Evolutionary conservation across 208 protist species (phyloP).

Genomic region (Trypanosoma lewisi): DNA sequence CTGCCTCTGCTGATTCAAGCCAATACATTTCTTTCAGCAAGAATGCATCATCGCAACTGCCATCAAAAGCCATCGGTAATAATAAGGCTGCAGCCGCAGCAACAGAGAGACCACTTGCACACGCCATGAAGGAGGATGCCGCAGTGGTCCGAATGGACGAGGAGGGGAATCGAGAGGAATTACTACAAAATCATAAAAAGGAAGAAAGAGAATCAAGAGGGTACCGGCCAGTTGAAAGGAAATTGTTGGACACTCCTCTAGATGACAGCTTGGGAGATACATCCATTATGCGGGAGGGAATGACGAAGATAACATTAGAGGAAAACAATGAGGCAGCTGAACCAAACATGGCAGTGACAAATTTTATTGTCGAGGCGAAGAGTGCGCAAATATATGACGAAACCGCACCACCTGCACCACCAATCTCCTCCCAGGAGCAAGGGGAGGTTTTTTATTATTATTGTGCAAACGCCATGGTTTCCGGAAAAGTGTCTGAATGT

Average conservation of each 20-base stretch:
- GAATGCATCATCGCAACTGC: too few species aligned
- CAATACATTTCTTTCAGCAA: neutral
- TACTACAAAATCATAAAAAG: neutral
- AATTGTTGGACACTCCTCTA: neutral
- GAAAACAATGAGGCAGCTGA: neutral
- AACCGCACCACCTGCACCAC: conserved; percentile 5
- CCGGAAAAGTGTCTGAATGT: conserved; percentile 12
- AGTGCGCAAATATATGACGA: neutral
- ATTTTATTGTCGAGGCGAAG: neutral
- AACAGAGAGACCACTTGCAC: too few species aligned
- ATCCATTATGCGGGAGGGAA: neutral
- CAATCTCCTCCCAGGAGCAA: conserved; percentile 23
- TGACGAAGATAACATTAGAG: neutral
- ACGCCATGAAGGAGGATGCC: too few species aligned
- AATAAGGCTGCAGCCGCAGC: too few species aligned
- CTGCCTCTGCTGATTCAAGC: neutral
- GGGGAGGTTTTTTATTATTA: conserved; percentile 63
- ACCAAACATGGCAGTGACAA: neutral
- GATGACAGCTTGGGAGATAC: neutral
- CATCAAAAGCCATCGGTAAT: too few species aligned
- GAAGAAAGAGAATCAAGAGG: neutral
- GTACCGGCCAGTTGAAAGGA: neutral
- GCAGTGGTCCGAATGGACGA: neutral
- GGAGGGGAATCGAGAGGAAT: too few species aligned
- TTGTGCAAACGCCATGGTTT: conserved; percentile 59